phyloP scores from a whole-genome alignment of 192 early-diverging fungal species.

The Radiomyces spectabilis region DNA sequence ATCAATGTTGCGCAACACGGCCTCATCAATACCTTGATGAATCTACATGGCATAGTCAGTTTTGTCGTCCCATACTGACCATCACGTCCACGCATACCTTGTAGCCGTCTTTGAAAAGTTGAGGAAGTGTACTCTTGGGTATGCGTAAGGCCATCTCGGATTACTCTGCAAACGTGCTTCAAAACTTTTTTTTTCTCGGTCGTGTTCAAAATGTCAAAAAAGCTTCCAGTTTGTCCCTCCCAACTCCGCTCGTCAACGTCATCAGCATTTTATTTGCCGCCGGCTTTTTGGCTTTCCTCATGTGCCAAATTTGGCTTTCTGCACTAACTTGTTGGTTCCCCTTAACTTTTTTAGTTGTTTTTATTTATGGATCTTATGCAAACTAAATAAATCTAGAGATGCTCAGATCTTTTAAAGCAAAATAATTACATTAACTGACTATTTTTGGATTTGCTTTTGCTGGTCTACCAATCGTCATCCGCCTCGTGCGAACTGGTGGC shows the following conservation, averaged over 20 bases:
- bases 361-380: too few species aligned
- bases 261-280: neutral
- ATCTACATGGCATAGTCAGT: too few species aligned
- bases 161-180: too few species aligned
- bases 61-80: neutral
- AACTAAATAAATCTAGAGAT: neutral
- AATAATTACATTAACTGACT: neutral
- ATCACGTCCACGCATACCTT: slow-evolving; percentile 44
- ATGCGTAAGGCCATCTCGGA: slow-evolving; percentile 94
- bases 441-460: neutral
- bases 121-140: slow-evolving; percentile 73
- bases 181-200: neutral
- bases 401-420: neutral
- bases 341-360: too few species aligned
- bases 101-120: slow-evolving; percentile 93
- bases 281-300: neutral
- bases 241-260: neutral
- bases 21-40: slow-evolving; percentile 93
- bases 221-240: neutral
- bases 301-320: neutral
- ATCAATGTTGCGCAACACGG: slow-evolving; percentile 89
- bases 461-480: too few species aligned
- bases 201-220: neutral
- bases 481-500: too few species aligned
- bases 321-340: too few species aligned